phyloP scores from a whole-genome alignment of 306 rosid genomes.

The peach (Prunus persica) region Prunus_persica_NCBIv2 NC_034010.1:24642001-24642500 shows the following conservation, averaged over 20 bases:
- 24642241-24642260: slow-evolving; percentile 62
- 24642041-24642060: slow-evolving; percentile 39
- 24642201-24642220: slow-evolving; percentile 60
- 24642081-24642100: slow-evolving; percentile 40
- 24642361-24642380: slow-evolving; percentile 38
- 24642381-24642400: slow-evolving; percentile 51
- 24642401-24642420: slow-evolving; percentile 49
- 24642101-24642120: slow-evolving; percentile 43
- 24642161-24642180: slow-evolving; percentile 53
- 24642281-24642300: slow-evolving; percentile 68
- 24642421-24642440: slow-evolving; percentile 50
- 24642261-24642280: slow-evolving; percentile 71
- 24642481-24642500: slow-evolving; percentile 60
- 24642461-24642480: slow-evolving; percentile 52
- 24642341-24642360: slow-evolving; percentile 60
- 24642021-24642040: slow-evolving; percentile 72
- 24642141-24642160: slow-evolving; percentile 50
- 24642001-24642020: slow-evolving; percentile 92
- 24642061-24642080: slow-evolving; percentile 42
- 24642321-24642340: slow-evolving; percentile 46
- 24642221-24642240: slow-evolving; percentile 72
- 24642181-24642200: slow-evolving; percentile 38
- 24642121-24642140: slow-evolving; percentile 43
- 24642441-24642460: slow-evolving; percentile 63
- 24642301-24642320: slow-evolving; percentile 80